phyloP scores from a whole-genome alignment of 352 stramenopile genomes.

The Labyrinthula sp. region DNA sequence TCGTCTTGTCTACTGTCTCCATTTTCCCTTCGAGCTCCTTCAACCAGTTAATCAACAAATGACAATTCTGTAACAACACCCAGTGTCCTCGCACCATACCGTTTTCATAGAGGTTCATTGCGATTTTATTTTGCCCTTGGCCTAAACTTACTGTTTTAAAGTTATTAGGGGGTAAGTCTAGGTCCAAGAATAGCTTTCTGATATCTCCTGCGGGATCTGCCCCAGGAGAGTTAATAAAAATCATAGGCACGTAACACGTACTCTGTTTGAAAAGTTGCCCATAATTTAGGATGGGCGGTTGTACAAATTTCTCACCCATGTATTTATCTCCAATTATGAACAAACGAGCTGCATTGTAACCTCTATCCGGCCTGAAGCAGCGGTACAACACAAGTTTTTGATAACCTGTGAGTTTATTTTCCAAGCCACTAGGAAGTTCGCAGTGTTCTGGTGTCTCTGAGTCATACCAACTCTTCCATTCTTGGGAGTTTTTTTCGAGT shows the following conservation, averaged over 20 bases:
- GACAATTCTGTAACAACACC: conserved; percentile 80
- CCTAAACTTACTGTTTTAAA: conserved; percentile 62
- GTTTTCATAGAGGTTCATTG: conserved; percentile 73
- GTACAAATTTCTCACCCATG: conserved; percentile 76
- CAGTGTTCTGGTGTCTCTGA: conserved; percentile 61
- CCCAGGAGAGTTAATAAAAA: conserved; percentile 76
- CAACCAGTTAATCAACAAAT: conserved; percentile 74
- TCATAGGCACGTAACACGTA: conserved; percentile 56
- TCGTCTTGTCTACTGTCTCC: conserved; percentile 49
- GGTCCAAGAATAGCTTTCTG: conserved; percentile 63
- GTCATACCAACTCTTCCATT: conserved; percentile 77
- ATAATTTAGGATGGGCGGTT: conserved; percentile 78
- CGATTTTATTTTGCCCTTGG: conserved; percentile 70
- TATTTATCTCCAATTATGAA: conserved; percentile 55
- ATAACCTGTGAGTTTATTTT: conserved; percentile 49
- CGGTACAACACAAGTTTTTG: conserved; percentile 70
- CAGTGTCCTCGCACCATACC: conserved; percentile 41
- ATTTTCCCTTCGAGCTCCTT: conserved; percentile 71
- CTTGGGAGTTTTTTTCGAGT: conserved; percentile 35
- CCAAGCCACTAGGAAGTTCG: conserved; percentile 51
- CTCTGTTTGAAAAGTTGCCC: conserved; percentile 67
- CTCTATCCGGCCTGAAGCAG: conserved; percentile 74
- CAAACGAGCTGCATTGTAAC: conserved; percentile 81
- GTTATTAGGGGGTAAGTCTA: conserved; percentile 38
- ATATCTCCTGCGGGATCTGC: conserved; percentile 78